Evolutionary conservation across 2,329 filamentous ascomycete genomes (phyloP), one percentile per base, ranked within the genome.

Genomic region (Pezizomycotina sp.): DNA sequence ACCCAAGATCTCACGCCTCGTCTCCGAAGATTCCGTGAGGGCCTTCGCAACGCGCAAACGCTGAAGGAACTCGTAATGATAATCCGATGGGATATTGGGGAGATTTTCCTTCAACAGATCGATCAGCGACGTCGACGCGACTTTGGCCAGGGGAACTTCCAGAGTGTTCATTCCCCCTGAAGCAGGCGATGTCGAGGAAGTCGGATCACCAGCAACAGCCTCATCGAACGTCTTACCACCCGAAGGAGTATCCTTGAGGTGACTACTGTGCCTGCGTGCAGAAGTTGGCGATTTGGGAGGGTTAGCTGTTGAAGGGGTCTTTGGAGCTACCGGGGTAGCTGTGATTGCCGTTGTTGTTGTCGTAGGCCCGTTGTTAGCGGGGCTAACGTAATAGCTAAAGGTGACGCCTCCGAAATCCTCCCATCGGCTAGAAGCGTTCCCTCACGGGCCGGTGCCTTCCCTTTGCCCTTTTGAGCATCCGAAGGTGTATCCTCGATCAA

Each of bases 41-140:
- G 81, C 81, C 55, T 83, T 78, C n/a, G 83, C 80, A 38, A 78
- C 71, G 40, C 89, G 75, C 14, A 93, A 60, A 36, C 81, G 77
- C 48, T 86, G 76, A 27, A 98, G 70, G 22, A 86, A 65, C 47
- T 95, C 89, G 52, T 92, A 95, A 47, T 74, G 76, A 8, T 73
- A 66, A 30, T 77, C 66, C 22, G 71, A 60, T 1, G 86, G 80
- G 50, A 95, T 60, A 42, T 78, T 73, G 4, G 64, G 55, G 1
- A 76, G 63, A 30, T 64, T 63, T 23, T 62, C 62, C 3, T 61
- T 60, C 31, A 77, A 55, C 21, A 78, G 60, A 5, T 72, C 62
- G 47, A 70, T 66, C 23, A 74, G 61, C 5, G 66, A 59, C 3
- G 59, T 61, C 4, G 67, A 62, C 32, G 48, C 45, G 12, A 78